A percentile compares a stretch with the other conserved stretches of the same genome.
Conservation (phyloP, 495 filamentous ascomycete species). For the Bombardia bombarda region DNA sequence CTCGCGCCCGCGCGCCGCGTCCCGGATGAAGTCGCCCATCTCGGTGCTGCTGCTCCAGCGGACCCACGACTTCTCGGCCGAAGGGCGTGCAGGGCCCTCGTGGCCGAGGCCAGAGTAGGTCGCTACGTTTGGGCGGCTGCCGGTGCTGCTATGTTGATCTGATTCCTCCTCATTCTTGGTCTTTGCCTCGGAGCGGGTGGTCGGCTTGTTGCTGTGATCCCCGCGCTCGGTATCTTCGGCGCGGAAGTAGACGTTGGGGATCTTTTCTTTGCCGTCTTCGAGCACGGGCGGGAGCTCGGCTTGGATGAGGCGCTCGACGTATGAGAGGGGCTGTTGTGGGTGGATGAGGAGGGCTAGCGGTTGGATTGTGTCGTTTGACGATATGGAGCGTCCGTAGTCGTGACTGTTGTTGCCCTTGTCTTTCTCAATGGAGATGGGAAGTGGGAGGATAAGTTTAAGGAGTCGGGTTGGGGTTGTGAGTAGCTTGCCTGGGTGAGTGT, state of each 20-base stretch:
- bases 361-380: constrained; percentile 56
- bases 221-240: constrained; percentile 66
- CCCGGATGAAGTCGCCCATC: constrained; percentile 91
- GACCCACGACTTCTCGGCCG: constrained; percentile 53
- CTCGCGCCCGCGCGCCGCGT: constrained; percentile 73
- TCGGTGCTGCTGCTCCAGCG: constrained; percentile 90
- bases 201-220: constrained; percentile 30
- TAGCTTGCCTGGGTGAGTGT: constrained; percentile 58
- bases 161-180: constrained; percentile 10
- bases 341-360: constrained; percentile 85
- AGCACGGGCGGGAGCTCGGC: constrained; percentile 73
- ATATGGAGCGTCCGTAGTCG: constrained; percentile 30
- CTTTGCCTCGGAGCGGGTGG: constrained; percentile 23
- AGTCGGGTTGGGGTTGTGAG: constrained; percentile 84
- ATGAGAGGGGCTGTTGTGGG: constrained; percentile 87
- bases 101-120: constrained; percentile 53
- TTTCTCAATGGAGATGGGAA: constrained; percentile 54
- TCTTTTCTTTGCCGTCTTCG: constrained; percentile 50
- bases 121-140: constrained; percentile 37
- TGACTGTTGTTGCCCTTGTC: constrained; percentile 36
- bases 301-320: constrained; percentile 85
- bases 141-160: not conserved
- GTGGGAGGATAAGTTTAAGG: constrained; percentile 80
- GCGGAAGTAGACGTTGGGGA: constrained; percentile 70
- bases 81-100: constrained; percentile 32